These are phyloP conservation scores for Coemansia aciculifera DNA, from an alignment of 192 early-diverging fungal species.

Conservation along the genomic window DNA sequence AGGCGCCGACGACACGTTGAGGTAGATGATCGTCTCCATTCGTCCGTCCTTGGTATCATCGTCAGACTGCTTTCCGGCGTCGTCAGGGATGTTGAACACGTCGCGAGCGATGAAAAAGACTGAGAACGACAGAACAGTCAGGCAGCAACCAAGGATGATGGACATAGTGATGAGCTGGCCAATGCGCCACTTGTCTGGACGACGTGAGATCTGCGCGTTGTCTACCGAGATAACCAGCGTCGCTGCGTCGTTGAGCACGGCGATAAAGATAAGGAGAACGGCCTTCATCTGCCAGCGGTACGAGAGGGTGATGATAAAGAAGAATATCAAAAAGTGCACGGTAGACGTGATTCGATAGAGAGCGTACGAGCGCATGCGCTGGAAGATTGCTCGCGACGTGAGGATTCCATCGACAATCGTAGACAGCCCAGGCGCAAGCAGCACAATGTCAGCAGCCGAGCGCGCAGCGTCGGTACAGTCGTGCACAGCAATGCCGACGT, in stretches of 20 bases:
- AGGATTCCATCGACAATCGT: constrained; percentile 92
- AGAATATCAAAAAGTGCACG: constrained; percentile 94
- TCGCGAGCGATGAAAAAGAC: constrained; percentile 80
- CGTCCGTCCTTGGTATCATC: constrained; percentile 45
- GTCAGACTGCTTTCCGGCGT: constrained; percentile 44
- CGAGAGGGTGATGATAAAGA: constrained; percentile 85
- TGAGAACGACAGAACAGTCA: constrained; percentile 77
- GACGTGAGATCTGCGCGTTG: constrained; percentile 85
- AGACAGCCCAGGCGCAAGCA: constrained; percentile 83
- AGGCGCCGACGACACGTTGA: constrained; percentile 86
- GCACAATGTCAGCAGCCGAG: constrained; percentile 93
- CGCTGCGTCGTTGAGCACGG: constrained; percentile 89
- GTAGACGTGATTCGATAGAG: constrained; percentile 95
- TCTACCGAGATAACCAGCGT: constrained; percentile 91
- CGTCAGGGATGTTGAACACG: constrained; percentile 56
- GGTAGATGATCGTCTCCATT: constrained; percentile 90
- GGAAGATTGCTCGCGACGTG: constrained; percentile 91
- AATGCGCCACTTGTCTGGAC: constrained; percentile 94
- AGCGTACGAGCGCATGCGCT: constrained; percentile 91
- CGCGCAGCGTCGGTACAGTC: constrained; percentile 95
- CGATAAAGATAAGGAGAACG: constrained; percentile 81
- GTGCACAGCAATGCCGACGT: constrained; percentile 96
- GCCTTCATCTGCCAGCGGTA: constrained; percentile 81
- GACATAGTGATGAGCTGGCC: constrained; percentile 88
- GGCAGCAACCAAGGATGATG: constrained; percentile 69